These are phyloP conservation scores for Casaregolazyma suthepensis DNA, from an alignment of 1,139 yeast species.

Conservation along the genomic window DNA sequence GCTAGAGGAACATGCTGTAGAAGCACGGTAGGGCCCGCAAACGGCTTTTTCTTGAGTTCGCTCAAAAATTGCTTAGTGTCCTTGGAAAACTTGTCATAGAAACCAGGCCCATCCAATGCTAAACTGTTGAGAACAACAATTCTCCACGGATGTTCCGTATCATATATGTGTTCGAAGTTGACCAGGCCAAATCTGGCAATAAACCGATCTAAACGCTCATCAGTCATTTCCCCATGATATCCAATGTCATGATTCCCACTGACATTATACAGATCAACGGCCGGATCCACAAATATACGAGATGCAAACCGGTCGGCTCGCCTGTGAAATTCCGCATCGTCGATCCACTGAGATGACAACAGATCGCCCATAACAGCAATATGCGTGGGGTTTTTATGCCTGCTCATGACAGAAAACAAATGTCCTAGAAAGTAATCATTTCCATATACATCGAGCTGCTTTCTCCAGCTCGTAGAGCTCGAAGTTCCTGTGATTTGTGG, in stretches of 20 bases:
- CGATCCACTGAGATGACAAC: constrained; percentile 94
- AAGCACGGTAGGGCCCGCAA: constrained; percentile 72
- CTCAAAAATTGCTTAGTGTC: constrained; percentile 69
- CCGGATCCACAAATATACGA: constrained; percentile 24
- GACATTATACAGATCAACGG: constrained; percentile 47
- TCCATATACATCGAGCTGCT: constrained; percentile 75
- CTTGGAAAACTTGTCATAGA: constrained; percentile 61
- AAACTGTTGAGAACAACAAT: constrained; percentile 79
- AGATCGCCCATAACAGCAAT: constrained; percentile 91
- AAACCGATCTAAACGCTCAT: constrained; percentile 83
- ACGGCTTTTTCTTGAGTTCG: constrained; percentile 36
- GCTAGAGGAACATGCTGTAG: constrained; percentile 87
- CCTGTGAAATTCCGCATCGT: constrained; percentile 74
- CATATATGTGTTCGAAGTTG: constrained; percentile 69
- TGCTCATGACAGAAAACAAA: constrained; percentile 59
- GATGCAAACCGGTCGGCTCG: constrained; percentile 65
- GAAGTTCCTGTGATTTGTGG: constrained; percentile 93
- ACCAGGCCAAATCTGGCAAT: constrained; percentile 70
- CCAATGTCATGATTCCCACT: constrained; percentile 97
- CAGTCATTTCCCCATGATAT: constrained; percentile 89
- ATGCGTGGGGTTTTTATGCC: constrained; percentile 62
- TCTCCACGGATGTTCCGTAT: constrained; percentile 53
- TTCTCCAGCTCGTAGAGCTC: constrained; percentile 64
- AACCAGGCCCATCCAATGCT: constrained; percentile 84
- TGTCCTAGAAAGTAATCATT: constrained; percentile 87